Conservation (phyloP, 306 rosid genomes). For the Cajanus cajan region DNA sequence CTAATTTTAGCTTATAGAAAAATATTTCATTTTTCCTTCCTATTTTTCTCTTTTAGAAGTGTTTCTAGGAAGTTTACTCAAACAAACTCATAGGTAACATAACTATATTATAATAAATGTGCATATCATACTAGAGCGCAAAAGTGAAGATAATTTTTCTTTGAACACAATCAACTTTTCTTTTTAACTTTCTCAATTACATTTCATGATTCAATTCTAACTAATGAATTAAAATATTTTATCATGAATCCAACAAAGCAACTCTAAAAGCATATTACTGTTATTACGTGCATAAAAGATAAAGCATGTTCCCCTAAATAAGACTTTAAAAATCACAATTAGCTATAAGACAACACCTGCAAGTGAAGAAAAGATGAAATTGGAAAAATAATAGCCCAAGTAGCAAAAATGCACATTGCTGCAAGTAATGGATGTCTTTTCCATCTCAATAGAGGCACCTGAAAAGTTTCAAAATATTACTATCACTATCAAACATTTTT, state of each 20-base stretch:
- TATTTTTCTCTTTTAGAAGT: too few species aligned
- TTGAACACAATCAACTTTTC: background rate
- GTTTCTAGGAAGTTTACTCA: too few species aligned
- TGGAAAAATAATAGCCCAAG: background rate
- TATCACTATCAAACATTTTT: background rate
- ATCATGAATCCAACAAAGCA: background rate
- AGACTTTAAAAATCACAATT: background rate
- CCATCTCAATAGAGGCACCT: constrained; percentile 84
- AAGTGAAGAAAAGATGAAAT: background rate
- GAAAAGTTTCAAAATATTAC: background rate
- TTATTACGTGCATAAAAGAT: background rate
- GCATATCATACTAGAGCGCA: background rate
- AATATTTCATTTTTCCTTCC: too few species aligned
- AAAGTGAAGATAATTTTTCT: background rate
- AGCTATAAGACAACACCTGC: background rate
- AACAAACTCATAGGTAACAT: too few species aligned
- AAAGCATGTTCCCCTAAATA: background rate
- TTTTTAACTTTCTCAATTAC: background rate
- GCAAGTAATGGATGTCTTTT: constrained; percentile 72
- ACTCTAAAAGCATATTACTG: too few species aligned
- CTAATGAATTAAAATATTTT: background rate
- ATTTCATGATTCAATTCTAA: background rate
- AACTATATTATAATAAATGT: background rate
- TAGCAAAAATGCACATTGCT: constrained; percentile 41
- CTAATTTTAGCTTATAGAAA: too few species aligned